A percentile compares a stretch with the other conserved stretches of the same genome.
Evolutionary conservation across 164 flowering plant genomes (phyloP).

Genomic region (Chloranthus sessilifolius): DNA sequence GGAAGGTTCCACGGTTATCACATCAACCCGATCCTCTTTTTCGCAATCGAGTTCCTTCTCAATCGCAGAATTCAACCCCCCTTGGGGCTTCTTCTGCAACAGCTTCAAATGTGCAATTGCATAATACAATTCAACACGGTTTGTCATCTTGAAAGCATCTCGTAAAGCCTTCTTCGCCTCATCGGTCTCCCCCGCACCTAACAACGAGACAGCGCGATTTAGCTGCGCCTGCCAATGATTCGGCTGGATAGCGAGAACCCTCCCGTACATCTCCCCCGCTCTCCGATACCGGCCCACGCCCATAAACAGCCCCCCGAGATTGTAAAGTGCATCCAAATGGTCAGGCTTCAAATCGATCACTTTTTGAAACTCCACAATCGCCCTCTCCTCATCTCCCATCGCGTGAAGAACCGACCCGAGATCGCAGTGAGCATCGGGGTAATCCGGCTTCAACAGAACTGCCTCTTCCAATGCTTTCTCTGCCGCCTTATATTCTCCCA

Average conservation of each 20-base stretch:
- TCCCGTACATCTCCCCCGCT: slow-evolving; percentile 18
- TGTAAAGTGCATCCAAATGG: slow-evolving; percentile 17
- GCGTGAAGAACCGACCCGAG: slow-evolving; percentile 19
- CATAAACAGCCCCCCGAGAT: slow-evolving; percentile 18
- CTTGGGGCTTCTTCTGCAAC: slow-evolving; percentile 9
- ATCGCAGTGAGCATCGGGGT: slow-evolving; percentile 19
- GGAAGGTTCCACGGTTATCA: slow-evolving; percentile 10
- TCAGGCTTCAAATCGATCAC: slow-evolving; percentile 19
- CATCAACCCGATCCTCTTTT: not conserved
- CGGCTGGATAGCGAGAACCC: slow-evolving; percentile 15
- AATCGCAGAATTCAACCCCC: slow-evolving; percentile 1
- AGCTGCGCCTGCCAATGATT: slow-evolving; percentile 22
- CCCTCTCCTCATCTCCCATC: slow-evolving; percentile 18
- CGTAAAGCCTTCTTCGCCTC: slow-evolving; percentile 14
- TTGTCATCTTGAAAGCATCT: slow-evolving; percentile 21
- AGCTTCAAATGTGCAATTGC: slow-evolving; percentile 20
- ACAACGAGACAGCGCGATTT: slow-evolving; percentile 12
- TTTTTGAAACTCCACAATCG: slow-evolving; percentile 16
- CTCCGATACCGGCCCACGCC: slow-evolving; percentile 16
- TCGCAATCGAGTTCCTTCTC: not conserved
- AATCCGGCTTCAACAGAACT: slow-evolving; percentile 13
- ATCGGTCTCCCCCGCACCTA: slow-evolving; percentile 16
- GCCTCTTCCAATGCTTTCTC: slow-evolving; percentile 21
- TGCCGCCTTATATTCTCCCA: slow-evolving; percentile 19
- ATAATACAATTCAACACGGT: slow-evolving; percentile 20